Conservation (phyloP, 2,329 filamentous ascomycete genomes). For the Neopestalotiopsis sp. region DNA sequence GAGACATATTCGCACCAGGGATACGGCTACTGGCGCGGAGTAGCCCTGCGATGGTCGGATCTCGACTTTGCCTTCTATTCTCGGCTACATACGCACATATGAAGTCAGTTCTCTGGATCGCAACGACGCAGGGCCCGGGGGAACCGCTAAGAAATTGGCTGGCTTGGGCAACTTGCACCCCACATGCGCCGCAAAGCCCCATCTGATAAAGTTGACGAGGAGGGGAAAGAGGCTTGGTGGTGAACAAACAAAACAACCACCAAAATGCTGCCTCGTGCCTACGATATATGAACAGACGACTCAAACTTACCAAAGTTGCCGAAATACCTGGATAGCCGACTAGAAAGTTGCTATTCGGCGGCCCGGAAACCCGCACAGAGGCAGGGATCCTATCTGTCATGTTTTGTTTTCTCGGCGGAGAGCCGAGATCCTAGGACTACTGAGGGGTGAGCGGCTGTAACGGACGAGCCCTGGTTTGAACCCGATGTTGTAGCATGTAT, state of each 20-base stretch:
- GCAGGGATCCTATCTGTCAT: slow-evolving; percentile 65
- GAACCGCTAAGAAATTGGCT: slow-evolving; percentile 6
- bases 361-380: slow-evolving; percentile 94
- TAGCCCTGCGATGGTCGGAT: slow-evolving; percentile 85
- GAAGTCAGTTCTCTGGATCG: slow-evolving; percentile 22
- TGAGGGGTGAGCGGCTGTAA: slow-evolving; percentile 22
- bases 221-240: slow-evolving; percentile 6
- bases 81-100: slow-evolving; percentile 64
- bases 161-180: slow-evolving; percentile 16
- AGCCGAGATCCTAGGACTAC: slow-evolving; percentile 22
- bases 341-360: slow-evolving; percentile 94
- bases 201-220: slow-evolving; percentile 14
- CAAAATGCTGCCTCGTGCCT: slow-evolving; percentile 14
- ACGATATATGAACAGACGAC: background rate
- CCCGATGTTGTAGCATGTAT: slow-evolving; percentile 18
- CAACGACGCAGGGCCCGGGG: slow-evolving; percentile 13
- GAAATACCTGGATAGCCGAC: slow-evolving; percentile 98
- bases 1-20: slow-evolving; percentile 91
- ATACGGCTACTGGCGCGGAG: slow-evolving; percentile 88
- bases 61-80: slow-evolving; percentile 97
- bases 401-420: slow-evolving; percentile 23
- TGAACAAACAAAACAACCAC: slow-evolving; percentile 1
- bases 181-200: slow-evolving; percentile 15
- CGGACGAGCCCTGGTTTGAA: slow-evolving; percentile 12
- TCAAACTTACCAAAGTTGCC: slow-evolving; percentile 82